Base-by-base conservation (phyloP, 2,329 filamentous ascomycete genomes). In the Aspergillus pseudoviridinutans region DNA sequence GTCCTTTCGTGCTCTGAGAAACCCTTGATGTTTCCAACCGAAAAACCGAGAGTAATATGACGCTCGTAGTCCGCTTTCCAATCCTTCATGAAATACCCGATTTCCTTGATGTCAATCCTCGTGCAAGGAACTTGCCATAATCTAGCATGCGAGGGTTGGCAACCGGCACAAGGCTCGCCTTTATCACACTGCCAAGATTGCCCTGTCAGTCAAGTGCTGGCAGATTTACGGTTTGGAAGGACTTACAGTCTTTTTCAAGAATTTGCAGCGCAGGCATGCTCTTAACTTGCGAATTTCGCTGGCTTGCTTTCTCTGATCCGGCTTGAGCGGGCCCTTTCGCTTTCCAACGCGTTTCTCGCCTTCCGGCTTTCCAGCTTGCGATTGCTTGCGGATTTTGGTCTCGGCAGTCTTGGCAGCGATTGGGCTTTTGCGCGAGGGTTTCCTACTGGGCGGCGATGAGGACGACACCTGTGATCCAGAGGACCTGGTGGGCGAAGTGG, bases 111-210 rank as follows among this genome's bases (percentile, higher is more conserved):
- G 75, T 97, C 93, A 70, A 97, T 96, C 61, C 93, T 90, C 44
- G 93, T 97, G 82, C 93, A 97, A 60, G 93, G 93, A 49, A 97
- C 93, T 78, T 97, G 92, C 93, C 93, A 97, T 53, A 97, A 82
- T 63, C 93, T 88, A 62, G 93, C 93, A 75, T 97, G 93, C 22
- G 92, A 96, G 52, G 93, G 93, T 79, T 96, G 90, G 80, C 93
- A 97, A 50, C 93, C 93, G 68, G 88, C 90, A 76, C 93, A 97
- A 57, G 93, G 93, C 79, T 97, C 92, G 62, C 93, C 93, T 80
- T 95, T 97, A 77, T 97, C 93, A 72, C 93, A 97, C 73, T 76
- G 50, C 38, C 32, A 24, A 47, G 22, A 10, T 47, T 47, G 12
- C 44, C 12, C 25, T 5, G 44, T 47, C 44, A 47, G 44, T 47